Evolutionary conservation across 2,329 filamentous ascomycete species (phyloP), one percentile per base, ranked within the genome.

Genomic region (Geosmithia putterillii): DNA sequence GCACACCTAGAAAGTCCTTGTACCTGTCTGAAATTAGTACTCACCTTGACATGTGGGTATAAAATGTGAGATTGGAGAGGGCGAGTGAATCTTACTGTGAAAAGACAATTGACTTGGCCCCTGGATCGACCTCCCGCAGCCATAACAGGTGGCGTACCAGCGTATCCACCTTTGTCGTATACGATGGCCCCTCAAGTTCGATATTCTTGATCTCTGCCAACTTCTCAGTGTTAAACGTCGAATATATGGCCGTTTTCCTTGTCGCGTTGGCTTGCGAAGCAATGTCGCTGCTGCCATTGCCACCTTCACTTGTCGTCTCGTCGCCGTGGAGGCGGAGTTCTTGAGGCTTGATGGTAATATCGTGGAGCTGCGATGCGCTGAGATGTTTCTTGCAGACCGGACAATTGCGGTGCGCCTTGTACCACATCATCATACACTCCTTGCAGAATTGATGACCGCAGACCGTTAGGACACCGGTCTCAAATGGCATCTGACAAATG

Each of bases 401-500:
- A 52, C 90, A 96, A 42, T 76, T 90, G 17, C 70, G 74, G 51
- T 88, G 80, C 25, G 76, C 69, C 45, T 67, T 70, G 66, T 83
- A 86, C 92, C 92, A 96, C 12, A 79, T 52, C 34, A 71, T 70
- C 51, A 96, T 81, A 59, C 92, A 96, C 22, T 86, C 83, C 54
- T 86, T 88, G 66, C 90, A 95, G 57, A 88, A 96, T 49, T 87
- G 79, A 56, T 98, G 92, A 0, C 90, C 90, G 57, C 92, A 96
- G 1, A 87, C 74, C 0, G 90, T 95, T 47, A 90, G 68, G 42
- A 84, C 77, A 43, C 90, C 90, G n/a, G 79, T 67, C 46, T 83
- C 79, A 52, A 95, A 94, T 0, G 69, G 57, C 10, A 74, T 73
- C 54, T 85, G 81, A 57, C 92, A 98, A 51, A 98, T 95, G 44